These are phyloP conservation scores for Colletotrichum musae DNA, from an alignment of 2,329 filamentous ascomycete genomes.

Conservation along the genomic window DNA sequence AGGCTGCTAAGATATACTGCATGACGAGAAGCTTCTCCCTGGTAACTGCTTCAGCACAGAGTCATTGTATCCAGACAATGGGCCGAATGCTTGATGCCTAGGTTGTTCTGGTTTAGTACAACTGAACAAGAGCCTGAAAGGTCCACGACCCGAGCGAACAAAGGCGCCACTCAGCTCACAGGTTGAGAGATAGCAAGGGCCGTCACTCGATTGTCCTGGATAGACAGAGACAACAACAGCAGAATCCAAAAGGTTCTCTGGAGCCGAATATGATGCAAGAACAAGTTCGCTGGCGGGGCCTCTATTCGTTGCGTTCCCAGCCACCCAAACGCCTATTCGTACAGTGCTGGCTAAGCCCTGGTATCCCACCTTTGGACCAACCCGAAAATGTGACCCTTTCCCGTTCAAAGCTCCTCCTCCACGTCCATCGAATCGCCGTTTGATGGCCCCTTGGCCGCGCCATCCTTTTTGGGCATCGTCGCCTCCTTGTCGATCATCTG, in stretches of 20 bases:
- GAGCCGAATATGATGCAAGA: constrained; percentile 20
- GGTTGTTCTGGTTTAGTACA: constrained; percentile 2
- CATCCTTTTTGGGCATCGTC: constrained; percentile 83
- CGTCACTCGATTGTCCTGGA: not conserved
- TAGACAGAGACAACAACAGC: not conserved
- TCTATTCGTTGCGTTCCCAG: constrained; percentile 41
- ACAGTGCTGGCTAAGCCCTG: constrained; percentile 43
- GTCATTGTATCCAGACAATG: constrained; percentile 10
- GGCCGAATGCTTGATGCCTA: not conserved
- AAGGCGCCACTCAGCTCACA: not conserved
- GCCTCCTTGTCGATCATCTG: constrained; percentile 99
- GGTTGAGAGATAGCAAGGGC: not conserved
- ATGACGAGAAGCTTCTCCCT: too few relatives aligned
- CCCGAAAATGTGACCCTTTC: constrained; percentile 21
- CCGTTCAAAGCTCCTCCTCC: constrained; percentile 68
- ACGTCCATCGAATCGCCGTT: constrained; percentile 78
- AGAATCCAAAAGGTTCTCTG: not conserved
- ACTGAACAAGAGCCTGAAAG: not conserved
- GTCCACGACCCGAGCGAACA: constrained; percentile 3
- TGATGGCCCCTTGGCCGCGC: constrained; percentile 62
- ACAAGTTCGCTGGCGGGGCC: constrained; percentile 32
- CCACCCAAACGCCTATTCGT: constrained; percentile 47
- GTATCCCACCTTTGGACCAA: constrained; percentile 41
- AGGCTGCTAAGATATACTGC: too few relatives aligned
- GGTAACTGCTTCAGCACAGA: not conserved